Percentiles rank a stretch among this genome's conserved stretches.
Evolutionary conservation across 805 yeast genomes (phyloP).

Genomic region (Barnettozyma pratensis): DNA sequence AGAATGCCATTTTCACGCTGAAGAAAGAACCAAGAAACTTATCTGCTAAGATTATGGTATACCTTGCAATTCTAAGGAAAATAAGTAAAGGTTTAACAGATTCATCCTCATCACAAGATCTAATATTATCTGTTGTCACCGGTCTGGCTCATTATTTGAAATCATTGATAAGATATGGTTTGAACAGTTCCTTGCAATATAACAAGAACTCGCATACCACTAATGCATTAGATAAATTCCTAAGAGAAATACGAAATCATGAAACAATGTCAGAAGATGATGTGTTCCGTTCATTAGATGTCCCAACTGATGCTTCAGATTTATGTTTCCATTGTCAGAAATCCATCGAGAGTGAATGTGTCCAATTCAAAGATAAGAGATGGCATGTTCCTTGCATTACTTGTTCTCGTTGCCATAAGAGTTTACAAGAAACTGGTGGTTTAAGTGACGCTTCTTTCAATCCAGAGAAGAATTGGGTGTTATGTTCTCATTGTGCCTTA

Average conservation of each 20-base stretch:
- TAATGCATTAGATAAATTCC: conserved; percentile 56
- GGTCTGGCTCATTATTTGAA: conserved; percentile 92
- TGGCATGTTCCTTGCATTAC: conserved; percentile 80
- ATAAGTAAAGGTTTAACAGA: conserved; percentile 32
- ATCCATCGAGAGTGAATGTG: conserved; percentile 83
- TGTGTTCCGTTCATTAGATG: conserved; percentile 32
- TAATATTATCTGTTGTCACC: conserved; percentile 72
- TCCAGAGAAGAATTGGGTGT: conserved; percentile 29
- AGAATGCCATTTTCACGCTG: conserved; percentile 13
- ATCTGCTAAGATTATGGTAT: conserved; percentile 86
- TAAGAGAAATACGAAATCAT: conserved; percentile 47
- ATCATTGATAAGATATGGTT: conserved; percentile 73
- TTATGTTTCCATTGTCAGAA: conserved; percentile 65
- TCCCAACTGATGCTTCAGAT: conserved; percentile 65
- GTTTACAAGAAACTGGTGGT: conserved; percentile 34
- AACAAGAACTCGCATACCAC: conserved; percentile 56
- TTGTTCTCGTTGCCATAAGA: conserved; percentile 55
- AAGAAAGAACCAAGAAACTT: conserved; percentile 62
- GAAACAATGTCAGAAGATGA: conserved; percentile 32
- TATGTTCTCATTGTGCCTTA: conserved; percentile 61
- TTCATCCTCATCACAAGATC: conserved; percentile 47
- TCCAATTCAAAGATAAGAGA: conserved; percentile 51
- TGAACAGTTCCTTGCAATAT: conserved; percentile 67
- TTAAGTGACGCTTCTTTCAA: conserved; percentile 41
- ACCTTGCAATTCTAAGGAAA: conserved; percentile 76